phyloP scores from a whole-genome alignment of 495 filamentous ascomycete genomes.

The Hyphodiscus hymeniophilus region DNA sequence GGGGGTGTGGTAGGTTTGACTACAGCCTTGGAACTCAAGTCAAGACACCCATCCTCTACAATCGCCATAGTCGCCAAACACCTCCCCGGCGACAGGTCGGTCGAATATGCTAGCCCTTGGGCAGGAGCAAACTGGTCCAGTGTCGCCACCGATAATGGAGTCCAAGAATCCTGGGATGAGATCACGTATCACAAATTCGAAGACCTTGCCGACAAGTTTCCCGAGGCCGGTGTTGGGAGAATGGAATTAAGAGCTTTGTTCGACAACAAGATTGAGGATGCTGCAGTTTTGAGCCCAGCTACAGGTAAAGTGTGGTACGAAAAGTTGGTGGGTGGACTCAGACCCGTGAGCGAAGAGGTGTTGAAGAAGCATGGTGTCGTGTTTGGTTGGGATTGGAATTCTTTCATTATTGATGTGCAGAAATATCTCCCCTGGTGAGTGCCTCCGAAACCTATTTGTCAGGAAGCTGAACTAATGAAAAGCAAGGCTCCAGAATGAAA shows the following conservation, averaged over 20 bases:
- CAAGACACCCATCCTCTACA: constrained; percentile 2
- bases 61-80: constrained; percentile 33
- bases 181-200: constrained; percentile 29
- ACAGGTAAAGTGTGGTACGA: constrained; percentile 28
- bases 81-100: constrained; percentile 22
- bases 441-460: neutral
- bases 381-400: constrained; percentile 23
- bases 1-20: constrained; percentile 37
- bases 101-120: constrained; percentile 11
- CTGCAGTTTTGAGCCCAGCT: constrained; percentile 20
- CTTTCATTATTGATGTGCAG: constrained; percentile 25
- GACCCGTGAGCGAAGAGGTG: constrained; percentile 12
- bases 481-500: constrained; percentile 31
- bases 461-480: neutral
- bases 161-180: constrained; percentile 28
- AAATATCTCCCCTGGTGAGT: constrained; percentile 23
- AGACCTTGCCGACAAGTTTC: constrained; percentile 44
- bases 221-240: constrained; percentile 58
- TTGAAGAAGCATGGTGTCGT: constrained; percentile 12
- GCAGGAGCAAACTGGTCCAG: constrained; percentile 14
- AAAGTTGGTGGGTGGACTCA: constrained; percentile 17
- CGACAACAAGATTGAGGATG: constrained; percentile 21
- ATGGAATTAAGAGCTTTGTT: constrained; percentile 22
- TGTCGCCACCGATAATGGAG: constrained; percentile 20
- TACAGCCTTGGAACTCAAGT: constrained; percentile 32